Evolutionary conservation across 495 filamentous ascomycete species (phyloP).

Genomic region (Penicillium cinerascens): DNA sequence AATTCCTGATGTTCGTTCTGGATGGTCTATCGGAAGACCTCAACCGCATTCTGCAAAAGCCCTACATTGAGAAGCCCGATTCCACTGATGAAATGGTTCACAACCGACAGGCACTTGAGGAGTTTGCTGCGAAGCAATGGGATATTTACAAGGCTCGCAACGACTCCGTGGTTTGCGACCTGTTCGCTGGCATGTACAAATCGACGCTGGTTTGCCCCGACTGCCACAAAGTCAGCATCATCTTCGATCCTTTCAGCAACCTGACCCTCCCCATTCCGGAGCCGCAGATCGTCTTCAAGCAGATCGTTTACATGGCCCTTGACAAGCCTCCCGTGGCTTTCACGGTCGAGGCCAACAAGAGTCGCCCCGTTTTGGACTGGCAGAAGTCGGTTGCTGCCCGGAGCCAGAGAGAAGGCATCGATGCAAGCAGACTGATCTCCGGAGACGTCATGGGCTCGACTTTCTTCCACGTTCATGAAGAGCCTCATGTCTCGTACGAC

Average conservation of each 20-base stretch:
- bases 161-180: slow-evolving; percentile 88
- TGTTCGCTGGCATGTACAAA: slow-evolving; percentile 97
- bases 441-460: slow-evolving; percentile 74
- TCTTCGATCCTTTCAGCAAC: slow-evolving; percentile 96
- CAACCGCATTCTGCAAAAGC: slow-evolving; percentile 91
- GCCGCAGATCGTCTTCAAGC: slow-evolving; percentile 68
- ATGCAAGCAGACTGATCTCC: slow-evolving; percentile 58
- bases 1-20: slow-evolving; percentile 93
- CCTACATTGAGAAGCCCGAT: slow-evolving; percentile 95
- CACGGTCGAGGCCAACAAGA: slow-evolving; percentile 82
- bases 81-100: slow-evolving; percentile 95
- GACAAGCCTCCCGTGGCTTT: slow-evolving; percentile 63
- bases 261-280: slow-evolving; percentile 87
- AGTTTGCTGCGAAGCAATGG: slow-evolving; percentile 84
- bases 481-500: slow-evolving; percentile 53
- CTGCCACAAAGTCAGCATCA: slow-evolving; percentile 95
- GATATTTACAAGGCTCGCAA: slow-evolving; percentile 89
- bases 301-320: slow-evolving; percentile 71
- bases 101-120: slow-evolving; percentile 67
- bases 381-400: slow-evolving; percentile 66
- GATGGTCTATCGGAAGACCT: slow-evolving; percentile 94
- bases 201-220: slow-evolving; percentile 88
- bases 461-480: slow-evolving; percentile 80
- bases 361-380: slow-evolving; percentile 64
- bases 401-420: slow-evolving; percentile 57